These are phyloP conservation scores for Taphrina flavorubra DNA, from an alignment of 1,139 yeast species.

Conservation along the genomic window DNA sequence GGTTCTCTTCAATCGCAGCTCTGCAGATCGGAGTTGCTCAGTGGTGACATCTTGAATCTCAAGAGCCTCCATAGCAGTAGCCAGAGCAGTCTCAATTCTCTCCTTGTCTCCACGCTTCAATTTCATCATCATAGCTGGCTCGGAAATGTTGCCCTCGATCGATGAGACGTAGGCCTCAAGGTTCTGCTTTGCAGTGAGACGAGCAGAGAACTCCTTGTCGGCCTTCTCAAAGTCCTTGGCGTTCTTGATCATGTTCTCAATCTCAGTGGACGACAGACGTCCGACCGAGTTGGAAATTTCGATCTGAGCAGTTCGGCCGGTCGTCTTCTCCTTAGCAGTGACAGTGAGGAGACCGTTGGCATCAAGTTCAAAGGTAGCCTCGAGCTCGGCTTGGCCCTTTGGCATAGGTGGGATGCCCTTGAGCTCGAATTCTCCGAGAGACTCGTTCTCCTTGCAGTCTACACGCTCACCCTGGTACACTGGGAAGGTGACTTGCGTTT, in stretches of 20 bases:
- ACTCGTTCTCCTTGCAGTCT: conserved; percentile 98
- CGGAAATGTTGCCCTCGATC: conserved; percentile 95
- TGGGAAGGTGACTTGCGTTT: conserved; percentile 99
- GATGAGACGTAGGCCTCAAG: conserved; percentile 98
- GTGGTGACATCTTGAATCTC: conserved; percentile 96
- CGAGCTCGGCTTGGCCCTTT: conserved; percentile 99
- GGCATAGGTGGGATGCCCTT: conserved; percentile 99
- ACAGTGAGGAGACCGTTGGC: conserved; percentile 99
- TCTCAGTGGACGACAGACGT: conserved; percentile 96
- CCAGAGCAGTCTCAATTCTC: conserved; percentile 96
- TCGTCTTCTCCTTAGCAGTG: conserved; percentile 98
- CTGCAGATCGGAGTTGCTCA: conserved; percentile 99
- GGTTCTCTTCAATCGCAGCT: conserved; percentile 97
- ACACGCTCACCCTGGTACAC: conserved; percentile 99
- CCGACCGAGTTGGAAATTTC: conserved; percentile 99
- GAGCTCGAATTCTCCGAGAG: conserved; percentile 99
- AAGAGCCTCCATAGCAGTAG: conserved; percentile 97
- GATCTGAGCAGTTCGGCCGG: conserved; percentile 99
- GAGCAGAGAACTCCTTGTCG: conserved; percentile 99
- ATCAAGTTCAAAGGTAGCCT: conserved; percentile 98
- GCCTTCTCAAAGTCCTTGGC: conserved; percentile 99
- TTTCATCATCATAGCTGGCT: conserved; percentile 98
- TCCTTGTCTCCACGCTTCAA: conserved; percentile 97
- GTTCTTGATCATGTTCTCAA: conserved; percentile 97
- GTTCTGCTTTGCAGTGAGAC: conserved; percentile 99